Conservation (phyloP, 257 asterid genomes). For the Echites panduratus region DNA sequence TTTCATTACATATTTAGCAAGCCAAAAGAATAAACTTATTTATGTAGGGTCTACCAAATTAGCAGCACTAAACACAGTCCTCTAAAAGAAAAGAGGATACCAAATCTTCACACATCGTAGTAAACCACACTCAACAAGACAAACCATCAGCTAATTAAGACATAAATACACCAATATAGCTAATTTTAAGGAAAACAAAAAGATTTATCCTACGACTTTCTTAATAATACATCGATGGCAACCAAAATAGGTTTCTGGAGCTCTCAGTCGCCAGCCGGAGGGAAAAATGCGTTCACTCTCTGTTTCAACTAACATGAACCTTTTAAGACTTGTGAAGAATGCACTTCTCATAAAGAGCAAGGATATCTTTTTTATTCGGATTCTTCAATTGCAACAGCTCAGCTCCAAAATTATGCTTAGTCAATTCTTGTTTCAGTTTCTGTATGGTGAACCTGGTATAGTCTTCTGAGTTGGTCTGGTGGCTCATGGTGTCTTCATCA, state of each 20-base stretch:
- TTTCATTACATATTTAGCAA: no score
- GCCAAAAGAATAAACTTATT: no score
- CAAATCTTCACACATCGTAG: no score
- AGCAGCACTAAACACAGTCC: no score
- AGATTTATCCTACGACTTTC: neutral
- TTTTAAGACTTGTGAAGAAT: slow-evolving; percentile 46
- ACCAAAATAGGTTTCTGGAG: neutral
- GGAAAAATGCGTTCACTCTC: neutral
- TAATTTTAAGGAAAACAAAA: neutral
- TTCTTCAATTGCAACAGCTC: slow-evolving; percentile 64
- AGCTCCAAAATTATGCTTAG: slow-evolving; percentile 60
- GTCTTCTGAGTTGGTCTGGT: slow-evolving; percentile 51
- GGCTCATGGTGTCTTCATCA: slow-evolving; percentile 59
- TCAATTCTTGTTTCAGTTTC: slow-evolving; percentile 72
- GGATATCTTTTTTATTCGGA: slow-evolving; percentile 58
- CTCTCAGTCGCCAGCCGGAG: neutral
- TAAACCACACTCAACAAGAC: neutral
- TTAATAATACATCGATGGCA: neutral
- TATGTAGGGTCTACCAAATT: no score
- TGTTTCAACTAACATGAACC: neutral
- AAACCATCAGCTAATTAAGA: neutral
- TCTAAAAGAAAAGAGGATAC: no score
- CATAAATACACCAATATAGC: neutral
- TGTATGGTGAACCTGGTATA: slow-evolving; percentile 56
- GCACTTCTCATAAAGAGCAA: slow-evolving; percentile 67